Evolutionary conservation across 805 yeast species (phyloP).

Genomic region (Candida chauliodis): DNA sequence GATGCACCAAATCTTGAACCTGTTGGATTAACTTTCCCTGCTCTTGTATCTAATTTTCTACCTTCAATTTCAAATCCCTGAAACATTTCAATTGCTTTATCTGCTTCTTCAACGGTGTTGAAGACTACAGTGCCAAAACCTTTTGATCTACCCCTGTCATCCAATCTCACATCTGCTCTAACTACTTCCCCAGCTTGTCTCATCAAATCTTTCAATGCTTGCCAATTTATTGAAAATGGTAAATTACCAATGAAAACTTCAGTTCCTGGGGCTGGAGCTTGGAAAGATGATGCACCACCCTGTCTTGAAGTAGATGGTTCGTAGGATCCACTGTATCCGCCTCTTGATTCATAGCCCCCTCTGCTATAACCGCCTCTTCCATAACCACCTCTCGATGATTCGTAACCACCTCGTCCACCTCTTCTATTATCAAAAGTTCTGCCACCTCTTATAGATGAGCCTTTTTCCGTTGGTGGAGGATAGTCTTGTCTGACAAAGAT

Average conservation of each 20-base stretch:
- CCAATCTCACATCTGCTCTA: slow-evolving; percentile 74
- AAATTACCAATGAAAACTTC: slow-evolving; percentile 79
- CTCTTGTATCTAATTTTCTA: slow-evolving; percentile 74
- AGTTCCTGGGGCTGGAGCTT: slow-evolving; percentile 32
- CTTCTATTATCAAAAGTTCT: slow-evolving; percentile 15
- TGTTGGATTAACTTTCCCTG: slow-evolving; percentile 38
- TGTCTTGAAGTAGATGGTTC: slow-evolving; percentile 10
- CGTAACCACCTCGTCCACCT: slow-evolving; percentile 13
- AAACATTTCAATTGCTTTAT: slow-evolving; percentile 63
- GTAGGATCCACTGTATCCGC: slow-evolving; percentile 14
- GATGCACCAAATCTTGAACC: slow-evolving; percentile 8
- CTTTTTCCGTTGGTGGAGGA: slow-evolving; percentile 63
- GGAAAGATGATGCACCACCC: slow-evolving; percentile 10
- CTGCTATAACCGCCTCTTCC: slow-evolving; percentile 6
- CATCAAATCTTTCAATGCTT: slow-evolving; percentile 80
- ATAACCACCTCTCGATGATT: slow-evolving; percentile 9
- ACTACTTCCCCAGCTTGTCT: slow-evolving; percentile 71
- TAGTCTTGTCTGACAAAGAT: slow-evolving; percentile 89
- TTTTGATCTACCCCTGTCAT: slow-evolving; percentile 69
- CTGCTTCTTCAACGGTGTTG: slow-evolving; percentile 63
- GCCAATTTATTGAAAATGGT: slow-evolving; percentile 82
- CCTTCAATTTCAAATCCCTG: slow-evolving; percentile 74
- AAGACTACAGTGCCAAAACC: slow-evolving; percentile 85
- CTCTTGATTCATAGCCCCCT: slow-evolving; percentile 9
- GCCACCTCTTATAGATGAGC: slow-evolving; percentile 15